A percentile compares a stretch with the other conserved stretches of the same genome.
Evolutionary conservation across 2,329 filamentous ascomycete species (phyloP).

Genomic region (Hirsutella thompsonii): DNA sequence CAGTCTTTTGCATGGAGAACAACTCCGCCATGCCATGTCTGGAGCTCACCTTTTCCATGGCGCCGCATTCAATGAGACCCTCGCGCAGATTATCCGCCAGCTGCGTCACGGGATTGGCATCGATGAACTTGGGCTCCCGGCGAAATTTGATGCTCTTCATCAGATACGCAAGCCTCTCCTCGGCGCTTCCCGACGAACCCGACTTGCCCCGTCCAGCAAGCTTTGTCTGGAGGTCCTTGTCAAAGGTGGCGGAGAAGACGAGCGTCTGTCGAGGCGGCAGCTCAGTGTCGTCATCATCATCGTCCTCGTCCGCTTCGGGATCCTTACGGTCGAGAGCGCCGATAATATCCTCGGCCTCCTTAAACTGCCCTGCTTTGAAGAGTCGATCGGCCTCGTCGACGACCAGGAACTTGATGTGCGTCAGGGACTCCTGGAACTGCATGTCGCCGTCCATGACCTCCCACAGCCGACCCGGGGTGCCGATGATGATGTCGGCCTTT

Average conservation of each 20-base stretch:
- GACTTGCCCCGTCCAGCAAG: conserved; percentile 60
- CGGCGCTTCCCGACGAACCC: conserved; percentile 40
- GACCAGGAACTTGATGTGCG: conserved; percentile 67
- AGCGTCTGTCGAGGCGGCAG: conserved; percentile 61
- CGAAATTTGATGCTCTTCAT: conserved; percentile 82
- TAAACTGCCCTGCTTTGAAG: conserved; percentile 86
- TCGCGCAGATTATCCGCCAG: conserved; percentile 82
- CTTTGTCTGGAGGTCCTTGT: conserved; percentile 83
- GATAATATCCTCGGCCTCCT: conserved; percentile 83
- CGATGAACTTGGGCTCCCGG: conserved; percentile 78
- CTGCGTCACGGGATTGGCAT: conserved; percentile 77
- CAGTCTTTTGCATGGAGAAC: neutral
- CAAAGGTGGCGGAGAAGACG: conserved; percentile 94
- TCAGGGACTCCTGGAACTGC: conserved; percentile 57
- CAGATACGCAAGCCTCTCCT: conserved; percentile 84
- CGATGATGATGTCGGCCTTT: conserved; percentile 84
- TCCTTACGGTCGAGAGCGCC: conserved; percentile 63
- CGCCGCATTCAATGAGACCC: conserved; percentile 80
- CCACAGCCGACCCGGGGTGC: conserved; percentile 86
- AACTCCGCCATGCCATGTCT: too few species aligned
- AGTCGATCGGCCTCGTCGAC: conserved; percentile 91
- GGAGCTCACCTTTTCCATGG: conserved; percentile 68
- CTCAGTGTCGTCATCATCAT: conserved; percentile 32
- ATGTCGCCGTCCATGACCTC: conserved; percentile 73
- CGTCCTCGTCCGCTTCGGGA: conserved; percentile 41